Evolutionary conservation across 805 yeast species (phyloP), one percentile per base, ranked within the genome.

Genomic region (Myxozyma mucilagina): DNA sequence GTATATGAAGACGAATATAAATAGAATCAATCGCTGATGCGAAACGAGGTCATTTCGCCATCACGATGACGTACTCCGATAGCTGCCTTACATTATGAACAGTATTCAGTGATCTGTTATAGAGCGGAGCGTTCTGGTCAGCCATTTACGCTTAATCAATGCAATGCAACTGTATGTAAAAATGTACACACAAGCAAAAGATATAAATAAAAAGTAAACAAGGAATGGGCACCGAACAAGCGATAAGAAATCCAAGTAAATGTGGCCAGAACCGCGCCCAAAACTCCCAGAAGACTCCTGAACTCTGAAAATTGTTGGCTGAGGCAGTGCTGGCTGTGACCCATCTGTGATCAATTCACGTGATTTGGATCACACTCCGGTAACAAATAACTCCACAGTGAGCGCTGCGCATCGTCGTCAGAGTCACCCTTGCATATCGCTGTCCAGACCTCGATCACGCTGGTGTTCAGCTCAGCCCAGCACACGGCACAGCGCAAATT

Each of bases 51-150:
- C 29, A 47, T 47, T 24, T 24, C 4, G 29, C 29, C 51, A 18
- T 20, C 16, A 42, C 47, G 18, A 36, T 49, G 53, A 49, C 43
- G 44, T 49, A 35, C 10, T 24, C 11, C 32, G 32, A 50, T 20
- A 18, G 5, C 14, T 13, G 31, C 71, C 76, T 56, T 67, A 75
- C 71, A 74, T 89, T 83, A 75, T 85, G 76, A 63, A 90, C 77
- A 5, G 87, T 87, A 1, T 91, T 83, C 64, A 90, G 76, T 3
- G 96, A 88, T 68, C 96, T 84, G 76, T 89, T 89, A 63, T 89
- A 83, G 11, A 64, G 49, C 10, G 59, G 62, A 8, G 59, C 35
- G 39, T 63, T 63, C 35, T 54, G 47, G 42, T 63, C 65, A 14
- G 67, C 59, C 67, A 64, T 64, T 24, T 24, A 24, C 29, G 29